These are phyloP conservation scores for Asterochloris erici DNA, from an alignment of 139 green algal genomes.

Conservation along the genomic window DNA sequence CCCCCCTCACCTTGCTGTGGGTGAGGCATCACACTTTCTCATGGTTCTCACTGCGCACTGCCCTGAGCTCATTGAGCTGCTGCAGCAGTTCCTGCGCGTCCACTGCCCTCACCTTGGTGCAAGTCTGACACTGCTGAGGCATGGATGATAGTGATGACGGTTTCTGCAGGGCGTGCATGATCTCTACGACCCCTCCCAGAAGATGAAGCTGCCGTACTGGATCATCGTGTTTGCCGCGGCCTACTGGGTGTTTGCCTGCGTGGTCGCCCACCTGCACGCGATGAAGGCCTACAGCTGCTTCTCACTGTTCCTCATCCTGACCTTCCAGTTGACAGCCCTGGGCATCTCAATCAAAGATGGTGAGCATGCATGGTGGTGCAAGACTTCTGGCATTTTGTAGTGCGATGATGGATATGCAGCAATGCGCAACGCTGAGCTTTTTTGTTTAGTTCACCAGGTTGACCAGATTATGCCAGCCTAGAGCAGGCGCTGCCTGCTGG, in stretches of 20 bases:
- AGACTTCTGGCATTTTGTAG: no score
- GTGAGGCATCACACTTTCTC: no score
- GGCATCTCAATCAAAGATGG: not conserved
- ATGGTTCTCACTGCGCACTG: no score
- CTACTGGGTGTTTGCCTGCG: not conserved
- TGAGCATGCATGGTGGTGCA: not conserved
- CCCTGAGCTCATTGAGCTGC: no score
- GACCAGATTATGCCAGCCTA: no score
- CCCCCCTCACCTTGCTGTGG: no score
- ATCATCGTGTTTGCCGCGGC: not conserved
- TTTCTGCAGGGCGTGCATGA: not conserved
- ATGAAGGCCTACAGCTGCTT: not conserved
- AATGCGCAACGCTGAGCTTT: no score
- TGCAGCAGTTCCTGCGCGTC: no score
- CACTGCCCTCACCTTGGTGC: no score
- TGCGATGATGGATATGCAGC: no score
- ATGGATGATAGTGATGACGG: not conserved
- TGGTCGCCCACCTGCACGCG: not conserved
- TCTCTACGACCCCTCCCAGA: not conserved
- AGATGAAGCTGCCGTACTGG: constrained; percentile 1
- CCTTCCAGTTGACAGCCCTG: not conserved
- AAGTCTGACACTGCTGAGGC: not conserved
- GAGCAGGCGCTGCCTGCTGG: no score
- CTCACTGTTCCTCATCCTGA: not conserved
- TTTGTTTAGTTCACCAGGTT: no score